These are phyloP conservation scores for Agroathelia rolfsii DNA, from an alignment of 1,284 basidiomycete genomes.

Conservation along the genomic window DNA sequence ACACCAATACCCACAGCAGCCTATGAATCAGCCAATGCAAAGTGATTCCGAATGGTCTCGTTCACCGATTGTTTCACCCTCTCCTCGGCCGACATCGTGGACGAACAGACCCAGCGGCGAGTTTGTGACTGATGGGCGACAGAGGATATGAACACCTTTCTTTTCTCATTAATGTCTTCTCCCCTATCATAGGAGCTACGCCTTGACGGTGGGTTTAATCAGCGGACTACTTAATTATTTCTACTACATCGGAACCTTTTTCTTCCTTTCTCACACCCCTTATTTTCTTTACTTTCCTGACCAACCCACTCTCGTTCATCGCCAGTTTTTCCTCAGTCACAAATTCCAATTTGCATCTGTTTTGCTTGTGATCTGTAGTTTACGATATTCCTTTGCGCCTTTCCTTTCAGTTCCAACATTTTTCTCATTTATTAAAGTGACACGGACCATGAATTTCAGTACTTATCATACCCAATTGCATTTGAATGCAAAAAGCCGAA, in stretches of 20 bases:
- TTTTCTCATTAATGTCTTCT: constrained; percentile 8
- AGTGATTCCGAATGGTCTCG: no score
- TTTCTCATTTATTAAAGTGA: constrained; percentile 29
- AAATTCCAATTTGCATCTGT: constrained; percentile 14
- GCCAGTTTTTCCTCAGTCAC: constrained; percentile 11
- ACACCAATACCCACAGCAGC: constrained; percentile 29
- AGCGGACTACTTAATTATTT: constrained; percentile 4
- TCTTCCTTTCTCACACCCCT: constrained; percentile 5
- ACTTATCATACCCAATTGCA: constrained; percentile 32
- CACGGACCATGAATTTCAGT: constrained; percentile 35
- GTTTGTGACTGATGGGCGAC: constrained; percentile 36
- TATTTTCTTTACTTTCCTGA: constrained; percentile 4
- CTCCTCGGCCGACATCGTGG: constrained; percentile 49
- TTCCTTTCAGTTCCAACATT: constrained; percentile 9
- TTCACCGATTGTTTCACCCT: constrained; percentile 29
- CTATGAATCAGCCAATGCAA: constrained; percentile 24
- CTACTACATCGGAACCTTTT: constrained; percentile 2
- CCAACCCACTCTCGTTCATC: constrained; percentile 5
- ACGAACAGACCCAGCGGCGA: constrained; percentile 40
- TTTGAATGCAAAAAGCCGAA: background rate
- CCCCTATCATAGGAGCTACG: no score
- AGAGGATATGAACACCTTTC: constrained; percentile 29
- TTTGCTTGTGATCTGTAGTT: constrained; percentile 29
- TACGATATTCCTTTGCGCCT: constrained; percentile 22
- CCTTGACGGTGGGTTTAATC: no score